Base-by-base conservation (phyloP, 2,329 filamentous ascomycete species). In the Pseudogymnoascus sp. region DNA sequence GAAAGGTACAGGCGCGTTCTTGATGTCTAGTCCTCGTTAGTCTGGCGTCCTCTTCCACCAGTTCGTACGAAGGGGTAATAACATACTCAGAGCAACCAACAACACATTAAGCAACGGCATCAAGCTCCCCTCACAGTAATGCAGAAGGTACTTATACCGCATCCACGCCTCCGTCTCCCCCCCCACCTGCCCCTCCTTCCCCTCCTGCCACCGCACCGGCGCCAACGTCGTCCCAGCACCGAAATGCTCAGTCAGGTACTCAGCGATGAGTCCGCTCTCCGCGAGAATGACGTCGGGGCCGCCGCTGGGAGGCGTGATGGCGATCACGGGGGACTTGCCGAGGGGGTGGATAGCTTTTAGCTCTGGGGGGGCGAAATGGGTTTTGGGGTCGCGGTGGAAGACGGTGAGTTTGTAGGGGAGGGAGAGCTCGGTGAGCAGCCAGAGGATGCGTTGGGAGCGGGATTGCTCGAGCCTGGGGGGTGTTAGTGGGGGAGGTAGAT, bases 71-170 rank as follows among this genome's bases (percentile, higher is more conserved):
- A 4, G 33, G 14, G 26, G 19, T n/a, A 33, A 19, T 19, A 35
- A 76, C 78, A 64, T 72, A 82, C 81, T 73, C 3, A 71, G 71
- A 11, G 89, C 77, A 26, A 96, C 76, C 14, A 95, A 72, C 12
- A 80, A 77, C 65, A 90, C 75, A 0, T 93, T 75, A 66, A 95
- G 74, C 59, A 86, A 78, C 0, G 85, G 83, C 88, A 96, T 95
- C 65, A 97, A 76, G 65, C 84, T 90, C 10, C 93, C 93, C 77
- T 97, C 93, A 4, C 85, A 82, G 75, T 93, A 97, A 73, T 96
- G 89, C 81, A 96, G 84, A 68, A 85, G 85, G 72, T 91, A 90
- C 71, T 82, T 79, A 72, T 81, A 85, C 60, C 84, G 78, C 73
- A 85, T 72, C 78, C 81, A 86, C 64, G 78, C 79, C 70, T 86